Evolutionary conservation across 1,284 basidiomycete genomes (phyloP).

Genomic region (Ceratobasidium sp.): DNA sequence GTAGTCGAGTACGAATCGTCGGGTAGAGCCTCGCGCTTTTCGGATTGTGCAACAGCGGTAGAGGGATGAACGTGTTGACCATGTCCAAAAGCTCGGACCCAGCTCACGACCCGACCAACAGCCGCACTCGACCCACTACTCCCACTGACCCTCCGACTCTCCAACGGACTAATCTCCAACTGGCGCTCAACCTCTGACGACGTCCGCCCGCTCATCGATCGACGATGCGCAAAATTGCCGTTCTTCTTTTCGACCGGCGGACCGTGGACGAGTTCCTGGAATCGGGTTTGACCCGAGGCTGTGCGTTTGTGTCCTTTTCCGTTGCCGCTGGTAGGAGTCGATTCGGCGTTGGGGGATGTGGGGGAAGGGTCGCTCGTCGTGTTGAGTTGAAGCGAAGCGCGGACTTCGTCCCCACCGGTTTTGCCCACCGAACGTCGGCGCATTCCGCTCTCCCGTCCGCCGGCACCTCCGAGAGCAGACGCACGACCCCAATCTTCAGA

Average conservation of each 20-base stretch:
- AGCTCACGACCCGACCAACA: constrained; percentile 25
- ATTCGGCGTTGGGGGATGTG: background rate
- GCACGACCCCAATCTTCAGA: constrained; percentile 20
- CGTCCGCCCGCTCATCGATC: constrained; percentile 26
- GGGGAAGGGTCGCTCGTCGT: background rate
- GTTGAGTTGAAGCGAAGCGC: background rate
- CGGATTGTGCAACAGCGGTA: background rate
- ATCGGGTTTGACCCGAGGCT: constrained; percentile 33
- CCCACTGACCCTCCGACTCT: constrained; percentile 19
- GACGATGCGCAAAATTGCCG: background rate
- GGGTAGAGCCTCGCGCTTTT: background rate
- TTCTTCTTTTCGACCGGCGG: constrained; percentile 4
- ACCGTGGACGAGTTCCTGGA: constrained; percentile 42
- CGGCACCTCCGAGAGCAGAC: background rate
- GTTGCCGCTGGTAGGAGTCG: background rate
- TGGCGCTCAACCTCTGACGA: constrained; percentile 46
- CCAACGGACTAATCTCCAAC: constrained; percentile 50
- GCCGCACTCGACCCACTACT: constrained; percentile 5
- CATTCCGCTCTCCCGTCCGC: constrained; percentile 32
- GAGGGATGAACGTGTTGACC: constrained; percentile 19
- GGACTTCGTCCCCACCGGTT: constrained; percentile 16
- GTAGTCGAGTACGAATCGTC: background rate
- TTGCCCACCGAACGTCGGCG: constrained; percentile 35
- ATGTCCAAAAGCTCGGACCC: constrained; percentile 8
- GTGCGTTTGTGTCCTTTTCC: constrained; percentile 17